Evolutionary conservation across 345 rosid species (phyloP).

Genomic region (Rubroshorea leprosula): DNA sequence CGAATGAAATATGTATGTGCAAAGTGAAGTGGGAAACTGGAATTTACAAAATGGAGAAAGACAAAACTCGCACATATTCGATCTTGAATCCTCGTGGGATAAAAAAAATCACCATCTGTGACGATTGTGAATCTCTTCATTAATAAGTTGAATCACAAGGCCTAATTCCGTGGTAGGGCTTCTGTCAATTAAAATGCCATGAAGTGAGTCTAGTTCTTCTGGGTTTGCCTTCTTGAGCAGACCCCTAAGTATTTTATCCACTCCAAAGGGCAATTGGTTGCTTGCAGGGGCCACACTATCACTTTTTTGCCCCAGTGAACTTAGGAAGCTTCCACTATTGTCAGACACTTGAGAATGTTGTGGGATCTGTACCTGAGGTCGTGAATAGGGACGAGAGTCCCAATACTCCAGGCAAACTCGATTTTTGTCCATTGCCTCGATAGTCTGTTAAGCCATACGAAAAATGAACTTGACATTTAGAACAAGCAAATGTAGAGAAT

Average conservation of each 20-base stretch:
- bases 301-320: constrained; percentile 23
- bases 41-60: constrained; percentile 36
- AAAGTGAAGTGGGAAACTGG: neutral
- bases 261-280: constrained; percentile 28
- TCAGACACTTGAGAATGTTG: constrained; percentile 35
- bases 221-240: constrained; percentile 69
- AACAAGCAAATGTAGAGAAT: too few relatives aligned
- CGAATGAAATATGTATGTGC: constrained; percentile 15
- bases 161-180: constrained; percentile 28
- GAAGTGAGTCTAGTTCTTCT: constrained; percentile 52
- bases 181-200: constrained; percentile 32
- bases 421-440: constrained; percentile 78
- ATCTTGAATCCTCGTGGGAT: constrained; percentile 12
- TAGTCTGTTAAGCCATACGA: constrained; percentile 40
- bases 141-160: constrained; percentile 42
- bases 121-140: constrained; percentile 54
- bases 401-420: constrained; percentile 89
- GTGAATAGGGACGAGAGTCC: constrained; percentile 91
- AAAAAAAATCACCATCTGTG: constrained; percentile 29
- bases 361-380: constrained; percentile 67
- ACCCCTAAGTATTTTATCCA: constrained; percentile 36
- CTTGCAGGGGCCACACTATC: constrained; percentile 16
- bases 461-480: constrained; percentile 6
- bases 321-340: constrained; percentile 16
- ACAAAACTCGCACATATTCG: neutral